Base-by-base conservation (phyloP, 2,329 filamentous ascomycete genomes). In the Aurifilum marmelostoma region DNA sequence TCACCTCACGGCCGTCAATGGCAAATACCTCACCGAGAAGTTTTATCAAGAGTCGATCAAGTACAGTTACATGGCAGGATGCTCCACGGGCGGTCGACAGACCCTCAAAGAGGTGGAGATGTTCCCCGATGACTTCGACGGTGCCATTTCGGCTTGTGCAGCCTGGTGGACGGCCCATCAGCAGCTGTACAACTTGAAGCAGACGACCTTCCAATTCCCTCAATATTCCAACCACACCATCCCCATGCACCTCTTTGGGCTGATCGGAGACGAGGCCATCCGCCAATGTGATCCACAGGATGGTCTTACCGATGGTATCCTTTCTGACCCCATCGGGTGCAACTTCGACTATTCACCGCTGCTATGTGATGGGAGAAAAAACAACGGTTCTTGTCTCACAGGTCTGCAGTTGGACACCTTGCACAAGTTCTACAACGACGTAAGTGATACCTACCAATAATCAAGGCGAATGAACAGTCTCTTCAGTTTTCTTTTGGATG, bases 41-140 rank as follows among this genome's bases (percentile, higher is more conserved):
- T 24, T 14, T 4, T 56, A 56, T 14, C 9, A 18, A 24, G 27
- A 4, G 4, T 29, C 52, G 3, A 14, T 24, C 52, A 24, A 29
- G 76, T 76, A 2, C 27, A 71, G 66, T 3, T 89, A 89, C 75
- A 89, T 84, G 71, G 73, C 83, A 2, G 88, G 88, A 5, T 89
- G 87, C 73, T 88, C 86, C 0, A 84, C 85, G 0, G 88, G 88
- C 8, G 87, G 88, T 0, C 80, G 87, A 0, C 85, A 89, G 78
- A 87, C 86, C 3, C 77, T 87, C 41, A 85, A 85, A 66, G 81
- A 83, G 9, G 83, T 84, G 0, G 82, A 89, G 72, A 73, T 77
- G 14, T 88, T 82, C 70, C 86, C 87, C 0, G 78, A 83, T 0
- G 86, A 88, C 69, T 89, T 87, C 65, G 85, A 89, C 64, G 86